A percentile compares a stretch with the other conserved stretches of the same genome.
These are phyloP conservation scores for Rhodotorula sp. DNA, from an alignment of 1,284 basidiomycete species.

Conservation along the genomic window DNA sequence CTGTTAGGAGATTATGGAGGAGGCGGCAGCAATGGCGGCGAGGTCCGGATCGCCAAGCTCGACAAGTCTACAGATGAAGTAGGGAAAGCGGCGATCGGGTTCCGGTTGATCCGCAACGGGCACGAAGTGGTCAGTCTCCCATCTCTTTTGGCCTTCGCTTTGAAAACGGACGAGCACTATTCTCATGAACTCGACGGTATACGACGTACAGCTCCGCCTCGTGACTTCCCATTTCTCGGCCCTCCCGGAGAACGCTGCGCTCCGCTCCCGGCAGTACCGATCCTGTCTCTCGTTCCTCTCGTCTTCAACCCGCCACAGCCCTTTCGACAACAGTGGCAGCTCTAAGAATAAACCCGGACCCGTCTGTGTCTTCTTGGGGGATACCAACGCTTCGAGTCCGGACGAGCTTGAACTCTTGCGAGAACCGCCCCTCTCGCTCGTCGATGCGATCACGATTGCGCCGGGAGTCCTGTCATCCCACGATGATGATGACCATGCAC, in stretches of 20 bases:
- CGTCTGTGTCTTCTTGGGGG: constrained; percentile 22
- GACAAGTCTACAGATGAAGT: constrained; percentile 16
- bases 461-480: not conserved
- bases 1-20: not conserved
- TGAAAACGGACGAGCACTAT: not conserved
- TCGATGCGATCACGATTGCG: constrained; percentile 5
- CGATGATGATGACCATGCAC: too few species aligned
- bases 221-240: constrained; percentile 31
- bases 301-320: not conserved
- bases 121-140: constrained; percentile 5
- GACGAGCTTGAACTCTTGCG: constrained; percentile 5
- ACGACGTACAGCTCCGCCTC: constrained; percentile 19
- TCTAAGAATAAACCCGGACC: not conserved
- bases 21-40: not conserved
- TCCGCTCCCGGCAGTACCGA: constrained; percentile 20
- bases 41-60: constrained; percentile 1
- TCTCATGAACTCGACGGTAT: not conserved
- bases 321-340: not conserved
- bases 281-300: constrained; percentile 2
- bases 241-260: constrained; percentile 21
- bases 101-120: not conserved
- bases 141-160: not conserved
- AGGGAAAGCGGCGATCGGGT: constrained; percentile 16
- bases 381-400: constrained; percentile 27
- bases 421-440: not conserved